phyloP scores from a whole-genome alignment of 1,284 basidiomycete species.

The Porodaedalea pini region DNA sequence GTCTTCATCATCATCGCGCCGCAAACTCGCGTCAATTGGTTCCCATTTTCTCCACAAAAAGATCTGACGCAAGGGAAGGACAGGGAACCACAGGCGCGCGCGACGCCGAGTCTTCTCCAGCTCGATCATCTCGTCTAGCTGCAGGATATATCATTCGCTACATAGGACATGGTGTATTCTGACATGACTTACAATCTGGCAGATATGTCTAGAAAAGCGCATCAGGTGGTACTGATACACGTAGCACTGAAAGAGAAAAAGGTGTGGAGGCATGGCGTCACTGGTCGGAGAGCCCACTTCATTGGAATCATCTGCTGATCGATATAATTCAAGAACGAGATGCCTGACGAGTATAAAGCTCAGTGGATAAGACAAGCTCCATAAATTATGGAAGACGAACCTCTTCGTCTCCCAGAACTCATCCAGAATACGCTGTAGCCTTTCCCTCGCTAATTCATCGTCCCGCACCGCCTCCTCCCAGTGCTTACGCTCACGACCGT shows the following conservation, averaged over 20 bases:
- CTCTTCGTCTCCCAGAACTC: constrained; percentile 51
- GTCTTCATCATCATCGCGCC: constrained; percentile 53
- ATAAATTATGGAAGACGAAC: constrained; percentile 33
- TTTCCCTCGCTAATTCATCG: constrained; percentile 37
- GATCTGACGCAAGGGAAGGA: constrained; percentile 38
- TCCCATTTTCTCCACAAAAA: constrained; percentile 47
- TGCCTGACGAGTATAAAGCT: constrained; percentile 38
- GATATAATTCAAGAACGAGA: constrained; percentile 68
- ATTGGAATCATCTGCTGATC: constrained; percentile 54
- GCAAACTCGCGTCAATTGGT: constrained; percentile 38
- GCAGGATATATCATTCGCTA: constrained; percentile 1
- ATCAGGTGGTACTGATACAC: constrained; percentile 74
- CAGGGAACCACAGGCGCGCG: constrained; percentile 68
- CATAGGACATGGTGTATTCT: neutral
- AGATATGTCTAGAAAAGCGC: constrained; percentile 45
- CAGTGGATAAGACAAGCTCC: neutral
- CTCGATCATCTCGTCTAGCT: constrained; percentile 53
- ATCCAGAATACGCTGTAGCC: constrained; percentile 40
- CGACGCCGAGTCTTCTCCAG: constrained; percentile 53
- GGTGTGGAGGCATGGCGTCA: constrained; percentile 50
- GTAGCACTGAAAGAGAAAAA: constrained; percentile 64
- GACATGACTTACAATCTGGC: constrained; percentile 41
- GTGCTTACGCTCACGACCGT: constrained; percentile 34
- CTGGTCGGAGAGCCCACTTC: constrained; percentile 30
- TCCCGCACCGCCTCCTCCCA: constrained; percentile 37